Conservation (phyloP, 1,284 basidiomycete genomes). For the Pseudomicrostroma phylloplanum region DNA sequence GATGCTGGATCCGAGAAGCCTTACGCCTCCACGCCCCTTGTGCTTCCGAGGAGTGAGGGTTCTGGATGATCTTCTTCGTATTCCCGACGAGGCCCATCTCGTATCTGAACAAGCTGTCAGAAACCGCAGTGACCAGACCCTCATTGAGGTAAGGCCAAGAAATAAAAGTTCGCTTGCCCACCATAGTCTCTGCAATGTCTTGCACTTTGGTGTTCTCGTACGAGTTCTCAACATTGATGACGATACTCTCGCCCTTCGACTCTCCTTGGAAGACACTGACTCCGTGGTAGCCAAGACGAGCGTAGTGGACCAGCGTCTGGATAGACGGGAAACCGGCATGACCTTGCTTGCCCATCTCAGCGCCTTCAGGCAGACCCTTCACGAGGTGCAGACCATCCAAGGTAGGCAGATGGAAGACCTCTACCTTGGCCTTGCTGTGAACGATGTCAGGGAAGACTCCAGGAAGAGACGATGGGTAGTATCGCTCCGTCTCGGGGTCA, state of each 20-base stretch:
- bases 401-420: slow-evolving; percentile 72
- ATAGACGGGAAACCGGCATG: slow-evolving; percentile 94
- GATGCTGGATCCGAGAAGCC: slow-evolving; percentile 63
- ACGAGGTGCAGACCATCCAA: slow-evolving; percentile 74
- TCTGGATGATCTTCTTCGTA: slow-evolving; percentile 26
- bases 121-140: slow-evolving; percentile 76
- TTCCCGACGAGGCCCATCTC: slow-evolving; percentile 33
- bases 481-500: slow-evolving; percentile 57
- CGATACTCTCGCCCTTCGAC: slow-evolving; percentile 82
- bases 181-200: slow-evolving; percentile 67
- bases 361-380: slow-evolving; percentile 80
- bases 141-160: slow-evolving; percentile 95
- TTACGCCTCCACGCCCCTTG: slow-evolving; percentile 57
- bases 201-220: slow-evolving; percentile 60
- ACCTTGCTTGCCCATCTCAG: slow-evolving; percentile 74
- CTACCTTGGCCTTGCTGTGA: slow-evolving; percentile 71
- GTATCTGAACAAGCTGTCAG: slow-evolving; percentile 81
- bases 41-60: slow-evolving; percentile 26
- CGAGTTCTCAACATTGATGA: slow-evolving; percentile 74
- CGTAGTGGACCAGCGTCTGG: slow-evolving; percentile 75
- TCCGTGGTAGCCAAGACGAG: slow-evolving; percentile 71
- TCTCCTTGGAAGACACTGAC: slow-evolving; percentile 92
- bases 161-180: slow-evolving; percentile 72
- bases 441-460: slow-evolving; percentile 90
- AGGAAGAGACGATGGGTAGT: slow-evolving; percentile 82